Evolutionary conservation across 2,329 filamentous ascomycete species (phyloP).

Genomic region (Aspergillus terreus): DNA sequence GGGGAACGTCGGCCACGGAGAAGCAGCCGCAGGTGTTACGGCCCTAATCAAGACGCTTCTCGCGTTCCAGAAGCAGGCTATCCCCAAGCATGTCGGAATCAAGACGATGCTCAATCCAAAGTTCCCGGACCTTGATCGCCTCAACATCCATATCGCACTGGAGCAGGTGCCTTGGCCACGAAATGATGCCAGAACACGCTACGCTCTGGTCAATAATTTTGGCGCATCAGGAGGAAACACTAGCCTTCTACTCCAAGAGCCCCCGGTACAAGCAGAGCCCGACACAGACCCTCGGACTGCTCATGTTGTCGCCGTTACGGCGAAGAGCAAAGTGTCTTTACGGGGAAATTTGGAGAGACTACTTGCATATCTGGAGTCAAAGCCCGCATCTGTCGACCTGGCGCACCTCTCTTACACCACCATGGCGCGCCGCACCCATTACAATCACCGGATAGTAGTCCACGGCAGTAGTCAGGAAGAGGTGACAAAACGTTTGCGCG

Average conservation of each 20-base stretch:
- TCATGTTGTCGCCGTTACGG: slow-evolving; percentile 55
- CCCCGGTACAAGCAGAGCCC: slow-evolving; percentile 50
- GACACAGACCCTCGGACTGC: slow-evolving; percentile 43
- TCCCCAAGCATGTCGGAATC: slow-evolving; percentile 66
- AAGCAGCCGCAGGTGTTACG: slow-evolving; percentile 30
- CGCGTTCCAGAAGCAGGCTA: slow-evolving; percentile 60
- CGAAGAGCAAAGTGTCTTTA: slow-evolving; percentile 48
- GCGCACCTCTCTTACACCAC: slow-evolving; percentile 62
- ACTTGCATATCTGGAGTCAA: slow-evolving; percentile 37
- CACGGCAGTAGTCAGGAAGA: too few species aligned
- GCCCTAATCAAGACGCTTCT: slow-evolving; percentile 59
- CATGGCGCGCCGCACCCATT: slow-evolving; percentile 54
- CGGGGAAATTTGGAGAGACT: slow-evolving; percentile 53
- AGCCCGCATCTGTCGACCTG: slow-evolving; percentile 6
- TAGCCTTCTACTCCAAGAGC: slow-evolving; percentile 59
- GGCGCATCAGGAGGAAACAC: slow-evolving; percentile 69
- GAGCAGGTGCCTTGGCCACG: slow-evolving; percentile 34
- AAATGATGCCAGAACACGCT: slow-evolving; percentile 21
- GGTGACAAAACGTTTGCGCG: too few species aligned
- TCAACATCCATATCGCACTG: slow-evolving; percentile 36
- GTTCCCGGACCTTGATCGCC: slow-evolving; percentile 27
- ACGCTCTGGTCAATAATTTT: slow-evolving; percentile 59
- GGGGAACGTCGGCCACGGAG: slow-evolving; percentile 45
- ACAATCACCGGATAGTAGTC: slow-evolving; percentile 27
- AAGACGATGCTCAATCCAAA: slow-evolving; percentile 44